Percentiles rank a stretch among this genome's conserved stretches.
Evolutionary conservation across 2,329 filamentous ascomycete species (phyloP).

Genomic region (Purpureocillium takamizusanense): DNA sequence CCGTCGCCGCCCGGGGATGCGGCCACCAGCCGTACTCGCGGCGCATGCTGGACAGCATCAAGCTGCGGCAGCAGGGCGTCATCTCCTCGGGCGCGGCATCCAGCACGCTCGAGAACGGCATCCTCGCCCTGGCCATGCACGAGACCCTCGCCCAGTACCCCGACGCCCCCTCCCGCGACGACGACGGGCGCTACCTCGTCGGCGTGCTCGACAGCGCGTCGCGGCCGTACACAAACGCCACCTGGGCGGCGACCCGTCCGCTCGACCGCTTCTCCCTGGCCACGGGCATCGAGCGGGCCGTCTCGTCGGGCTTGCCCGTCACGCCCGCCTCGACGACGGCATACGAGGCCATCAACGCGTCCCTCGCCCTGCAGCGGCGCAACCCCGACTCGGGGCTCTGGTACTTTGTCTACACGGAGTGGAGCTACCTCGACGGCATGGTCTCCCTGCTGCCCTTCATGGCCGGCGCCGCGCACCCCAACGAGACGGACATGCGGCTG

Average conservation of each 20-base stretch:
- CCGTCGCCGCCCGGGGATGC: too few relatives aligned
- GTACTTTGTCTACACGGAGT: conserved; percentile 36
- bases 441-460: conserved; percentile 36
- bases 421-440: conserved; percentile 46
- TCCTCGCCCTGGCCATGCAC: conserved; percentile 12
- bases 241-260: conserved; percentile 7
- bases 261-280: conserved; percentile 15
- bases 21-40: conserved; percentile 1
- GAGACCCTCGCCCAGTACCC: conserved; percentile 9
- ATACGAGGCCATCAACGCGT: conserved; percentile 9
- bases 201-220: conserved; percentile 9
- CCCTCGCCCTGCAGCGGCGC: conserved; percentile 13
- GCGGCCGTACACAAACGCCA: conserved; percentile 6
- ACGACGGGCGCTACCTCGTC: conserved; percentile 7
- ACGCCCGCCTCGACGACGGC: conserved; percentile 4
- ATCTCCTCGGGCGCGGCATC: conserved; percentile 10
- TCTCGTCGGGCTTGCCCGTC: background rate
- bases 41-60: conserved; percentile 15
- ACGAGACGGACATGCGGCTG: conserved; percentile 11
- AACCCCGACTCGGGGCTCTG: conserved; percentile 24
- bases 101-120: conserved; percentile 13
- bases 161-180: background rate
- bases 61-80: conserved; percentile 12
- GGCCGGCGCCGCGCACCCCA: conserved; percentile 6
- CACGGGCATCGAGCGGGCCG: conserved; percentile 7